Percentiles rank a stretch among this genome's conserved stretches.
Evolutionary conservation across 495 filamentous ascomycete genomes (phyloP).

Genomic region (Xylaria curta): DNA sequence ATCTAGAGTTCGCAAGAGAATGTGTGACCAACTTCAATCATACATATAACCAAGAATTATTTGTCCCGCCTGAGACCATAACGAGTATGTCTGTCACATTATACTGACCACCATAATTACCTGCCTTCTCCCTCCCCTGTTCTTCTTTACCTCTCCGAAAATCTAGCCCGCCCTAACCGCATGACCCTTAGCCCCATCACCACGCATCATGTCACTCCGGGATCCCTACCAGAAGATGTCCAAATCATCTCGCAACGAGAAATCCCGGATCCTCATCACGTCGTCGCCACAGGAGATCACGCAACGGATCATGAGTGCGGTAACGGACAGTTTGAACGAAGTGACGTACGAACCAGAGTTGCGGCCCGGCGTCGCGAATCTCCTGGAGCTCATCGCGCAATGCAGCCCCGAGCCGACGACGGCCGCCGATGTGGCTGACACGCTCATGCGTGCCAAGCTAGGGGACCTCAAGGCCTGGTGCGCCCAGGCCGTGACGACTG

Average conservation of each 20-base stretch:
- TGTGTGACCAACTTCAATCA: slow-evolving; percentile 86
- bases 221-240: slow-evolving; percentile 86
- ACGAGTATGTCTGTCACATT: slow-evolving; percentile 65
- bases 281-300: slow-evolving; percentile 65
- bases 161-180: not conserved
- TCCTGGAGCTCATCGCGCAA: slow-evolving; percentile 76
- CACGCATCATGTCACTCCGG: slow-evolving; percentile 86
- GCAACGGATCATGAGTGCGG: slow-evolving; percentile 69
- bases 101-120: not conserved
- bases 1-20: slow-evolving; percentile 89
- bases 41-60: slow-evolving; percentile 62
- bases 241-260: slow-evolving; percentile 75
- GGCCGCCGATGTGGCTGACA: slow-evolving; percentile 62
- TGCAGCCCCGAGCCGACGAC: slow-evolving; percentile 39
- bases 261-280: slow-evolving; percentile 82
- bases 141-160: not conserved
- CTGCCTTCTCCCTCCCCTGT: not conserved
- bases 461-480: slow-evolving; percentile 71
- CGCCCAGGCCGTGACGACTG: slow-evolving; percentile 56
- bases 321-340: slow-evolving; percentile 72
- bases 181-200: slow-evolving; percentile 61
- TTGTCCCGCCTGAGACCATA: slow-evolving; percentile 73
- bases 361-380: slow-evolving; percentile 85
- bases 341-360: slow-evolving; percentile 73
- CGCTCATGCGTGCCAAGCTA: slow-evolving; percentile 57